Conservation (phyloP, 305 asterid species). For the Solanum chacoense region DNA sequence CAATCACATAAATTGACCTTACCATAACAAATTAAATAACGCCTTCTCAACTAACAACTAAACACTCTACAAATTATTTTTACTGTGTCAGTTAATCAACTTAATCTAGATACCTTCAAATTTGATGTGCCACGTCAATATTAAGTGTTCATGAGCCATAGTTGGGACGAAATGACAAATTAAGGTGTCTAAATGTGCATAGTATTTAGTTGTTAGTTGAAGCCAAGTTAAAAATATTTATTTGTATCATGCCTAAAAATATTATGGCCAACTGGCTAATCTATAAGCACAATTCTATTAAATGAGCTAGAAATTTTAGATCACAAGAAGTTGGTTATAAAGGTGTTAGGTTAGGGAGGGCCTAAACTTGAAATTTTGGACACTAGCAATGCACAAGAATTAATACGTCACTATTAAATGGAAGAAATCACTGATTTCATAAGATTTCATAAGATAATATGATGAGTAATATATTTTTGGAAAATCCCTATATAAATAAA, state of each 20-base stretch:
- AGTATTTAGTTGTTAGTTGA: background rate
- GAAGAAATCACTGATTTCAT: no score
- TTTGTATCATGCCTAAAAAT: background rate
- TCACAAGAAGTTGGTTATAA: background rate
- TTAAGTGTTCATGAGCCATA: rapidly evolving
- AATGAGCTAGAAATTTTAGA: background rate
- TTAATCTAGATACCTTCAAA: background rate
- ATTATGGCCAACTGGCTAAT: background rate
- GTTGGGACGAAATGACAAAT: background rate
- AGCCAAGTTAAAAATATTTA: background rate
- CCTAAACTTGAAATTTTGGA: background rate
- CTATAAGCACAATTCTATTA: background rate
- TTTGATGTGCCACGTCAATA: rapidly evolving
- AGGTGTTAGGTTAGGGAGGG: background rate
- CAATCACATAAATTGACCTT: background rate
- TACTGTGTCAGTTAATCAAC: background rate
- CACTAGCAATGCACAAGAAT: background rate
- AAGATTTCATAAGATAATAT: no score
- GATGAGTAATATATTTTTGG: no score
- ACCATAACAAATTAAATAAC: background rate
- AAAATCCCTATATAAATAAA: rapidly evolving
- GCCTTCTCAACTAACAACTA: background rate
- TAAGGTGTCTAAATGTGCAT: rapidly evolving
- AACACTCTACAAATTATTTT: background rate
- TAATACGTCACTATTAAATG: background rate